Base-by-base conservation (phyloP, 2,329 filamentous ascomycete species). In the Thelonectria rubi region DNA sequence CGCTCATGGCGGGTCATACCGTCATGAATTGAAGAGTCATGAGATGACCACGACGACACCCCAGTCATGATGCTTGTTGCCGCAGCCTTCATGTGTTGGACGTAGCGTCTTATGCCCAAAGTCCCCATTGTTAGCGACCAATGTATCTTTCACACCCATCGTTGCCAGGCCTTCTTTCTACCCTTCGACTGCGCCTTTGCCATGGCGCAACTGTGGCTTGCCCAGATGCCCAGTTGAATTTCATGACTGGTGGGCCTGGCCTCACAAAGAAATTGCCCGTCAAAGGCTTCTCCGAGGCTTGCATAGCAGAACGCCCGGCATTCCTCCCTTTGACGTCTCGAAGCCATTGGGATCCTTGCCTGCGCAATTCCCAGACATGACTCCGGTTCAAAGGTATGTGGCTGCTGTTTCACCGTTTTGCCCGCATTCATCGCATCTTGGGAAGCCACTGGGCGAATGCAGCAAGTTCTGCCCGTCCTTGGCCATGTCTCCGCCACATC, bases 1-100 rank as follows among this genome's bases (percentile, higher is more conserved):
- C 11, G 43, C 42, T 9, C 11, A 49, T 30, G 24, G 39, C 20
- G 21, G 32, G 47, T 10, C 17, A 60, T 55, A 39, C 32, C 30
- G 51, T 34, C 51, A 55, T 34, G 21, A n/a, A 14, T 24, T 42
- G 30, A 26, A 24, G n/a, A 40, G 53, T 53, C 48, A 61, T 57
- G 58, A 47, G 47, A 50, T 34, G 11, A 18, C 21, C 24, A 7
- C 12, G 15, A 15, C 32, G 9, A 12, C 30, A 26, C 32, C 47
- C n/a, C 32, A 17, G 40, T n/a, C 17, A 43, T 56, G 26, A 26
- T 47, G 24, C 32, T n/a, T 9, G 39, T 37, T 48, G 40, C 26
- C 58, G 17, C 32, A 53, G 17, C 21, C 12, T 21, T 43, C 5
- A 12, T 15, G 5, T 15, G n/a, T 14, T 47, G 10, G 2, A 20